A percentile compares a stretch with the other conserved stretches of the same genome.
These are phyloP conservation scores for Penicillium sp. DNA, from an alignment of 2,329 filamentous ascomycete species.

Conservation along the genomic window DNA sequence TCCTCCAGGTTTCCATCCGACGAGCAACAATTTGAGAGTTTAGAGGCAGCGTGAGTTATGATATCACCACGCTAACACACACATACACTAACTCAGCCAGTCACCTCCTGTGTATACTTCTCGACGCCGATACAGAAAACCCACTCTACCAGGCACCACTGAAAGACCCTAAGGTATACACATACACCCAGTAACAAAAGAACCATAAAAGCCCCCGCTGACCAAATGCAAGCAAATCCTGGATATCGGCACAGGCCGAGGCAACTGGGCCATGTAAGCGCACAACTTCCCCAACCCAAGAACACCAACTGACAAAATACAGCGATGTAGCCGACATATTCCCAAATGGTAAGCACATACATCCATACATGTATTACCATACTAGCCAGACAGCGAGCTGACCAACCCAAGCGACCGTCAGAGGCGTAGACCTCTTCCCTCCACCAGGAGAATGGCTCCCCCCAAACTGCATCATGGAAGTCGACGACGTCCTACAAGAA, in stretches of 20 bases:
- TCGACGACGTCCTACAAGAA: conserved; percentile 18
- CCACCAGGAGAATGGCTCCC: conserved; percentile 17
- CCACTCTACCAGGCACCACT: conserved; percentile 6
- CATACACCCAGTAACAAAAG: background rate
- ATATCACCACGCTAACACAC: background rate
- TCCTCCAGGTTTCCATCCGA: conserved; percentile 1
- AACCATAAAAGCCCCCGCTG: background rate
- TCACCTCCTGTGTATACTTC: conserved; percentile 3
- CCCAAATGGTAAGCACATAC: background rate
- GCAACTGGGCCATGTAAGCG: conserved; percentile 8
- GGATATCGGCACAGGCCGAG: conserved; percentile 10
- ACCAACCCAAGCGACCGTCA: conserved; percentile 2
- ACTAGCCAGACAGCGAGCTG: background rate
- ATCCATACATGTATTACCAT: background rate
- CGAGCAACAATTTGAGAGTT: conserved; percentile 9
- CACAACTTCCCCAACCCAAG: background rate
- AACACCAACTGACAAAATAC: background rate
- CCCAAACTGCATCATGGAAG: conserved; percentile 23
- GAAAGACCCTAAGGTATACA: conserved; percentile 1
- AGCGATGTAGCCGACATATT: conserved; percentile 9
- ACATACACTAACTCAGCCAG: background rate
- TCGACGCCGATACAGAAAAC: background rate
- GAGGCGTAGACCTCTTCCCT: conserved; percentile 22
- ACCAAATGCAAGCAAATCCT: conserved; percentile 2
- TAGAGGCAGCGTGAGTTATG: conserved; percentile 1